Evolutionary conservation across 352 stramenopile species (phyloP).

Genomic region (Phytophthora vignae): DNA sequence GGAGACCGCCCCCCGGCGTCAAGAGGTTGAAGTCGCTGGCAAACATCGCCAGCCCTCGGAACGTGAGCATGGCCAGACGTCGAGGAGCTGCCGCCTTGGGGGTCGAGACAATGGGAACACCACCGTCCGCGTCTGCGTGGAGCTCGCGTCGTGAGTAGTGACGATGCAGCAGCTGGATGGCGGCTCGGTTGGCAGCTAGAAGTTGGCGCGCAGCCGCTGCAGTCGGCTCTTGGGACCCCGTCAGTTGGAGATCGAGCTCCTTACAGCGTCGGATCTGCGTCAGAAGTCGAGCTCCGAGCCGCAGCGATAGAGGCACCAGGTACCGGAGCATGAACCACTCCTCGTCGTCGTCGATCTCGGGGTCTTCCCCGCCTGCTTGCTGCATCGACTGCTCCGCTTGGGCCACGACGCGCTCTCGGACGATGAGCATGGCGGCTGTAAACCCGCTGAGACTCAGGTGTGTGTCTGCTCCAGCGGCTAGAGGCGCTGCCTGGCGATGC

Average conservation of each 20-base stretch:
- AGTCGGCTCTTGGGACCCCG: constrained; percentile 18
- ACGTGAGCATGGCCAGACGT: constrained; percentile 67
- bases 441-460: constrained; percentile 56
- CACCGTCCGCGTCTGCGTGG: constrained; percentile 14
- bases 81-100: constrained; percentile 36
- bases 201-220: constrained; percentile 37
- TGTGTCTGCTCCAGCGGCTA: constrained; percentile 17
- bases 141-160: constrained; percentile 56
- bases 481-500: constrained; percentile 37
- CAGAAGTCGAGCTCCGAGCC: constrained; percentile 54
- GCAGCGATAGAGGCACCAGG: constrained; percentile 58
- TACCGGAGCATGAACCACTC: constrained; percentile 72
- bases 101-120: constrained; percentile 23
- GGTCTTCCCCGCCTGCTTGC: constrained; percentile 24
- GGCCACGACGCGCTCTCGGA: constrained; percentile 59
- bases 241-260: constrained; percentile 55
- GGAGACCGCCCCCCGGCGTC: constrained; percentile 26
- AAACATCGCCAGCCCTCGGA: constrained; percentile 56
- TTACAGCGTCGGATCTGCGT: constrained; percentile 62
- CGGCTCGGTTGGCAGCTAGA: constrained; percentile 42
- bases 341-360: constrained; percentile 68
- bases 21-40: constrained; percentile 59
- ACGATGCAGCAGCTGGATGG: constrained; percentile 59
- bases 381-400: constrained; percentile 49
- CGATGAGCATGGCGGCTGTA: constrained; percentile 64